A percentile compares a stretch with the other conserved stretches of the same genome.
These are phyloP conservation scores for Inonotus hispidus DNA, from an alignment of 1,284 basidiomycete genomes.

Conservation along the genomic window DNA sequence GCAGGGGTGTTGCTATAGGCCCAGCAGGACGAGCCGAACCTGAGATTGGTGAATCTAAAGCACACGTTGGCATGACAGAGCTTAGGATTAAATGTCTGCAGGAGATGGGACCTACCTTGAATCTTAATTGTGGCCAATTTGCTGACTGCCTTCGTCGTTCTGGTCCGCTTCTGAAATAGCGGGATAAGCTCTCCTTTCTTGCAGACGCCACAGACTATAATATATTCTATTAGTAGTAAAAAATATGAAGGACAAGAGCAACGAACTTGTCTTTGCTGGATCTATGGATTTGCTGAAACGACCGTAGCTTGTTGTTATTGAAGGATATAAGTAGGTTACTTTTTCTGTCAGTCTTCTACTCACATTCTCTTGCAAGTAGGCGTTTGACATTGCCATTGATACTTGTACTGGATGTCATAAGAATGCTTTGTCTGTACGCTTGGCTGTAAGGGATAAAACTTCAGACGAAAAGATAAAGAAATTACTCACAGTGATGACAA, in stretches of 20 bases:
- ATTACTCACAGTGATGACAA: constrained; percentile 60
- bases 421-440: constrained; percentile 57
- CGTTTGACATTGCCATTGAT: constrained; percentile 64
- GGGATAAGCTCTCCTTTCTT: constrained; percentile 52
- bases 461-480: constrained; percentile 6
- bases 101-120: constrained; percentile 36
- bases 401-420: constrained; percentile 76
- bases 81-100: not conserved
- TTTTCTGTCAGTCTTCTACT: constrained; percentile 21
- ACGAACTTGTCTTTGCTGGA: constrained; percentile 57
- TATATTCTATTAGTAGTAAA: constrained; percentile 24
- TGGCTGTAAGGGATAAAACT: constrained; percentile 1
- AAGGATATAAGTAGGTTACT: not conserved
- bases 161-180: constrained; percentile 41
- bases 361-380: constrained; percentile 58
- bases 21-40: not conserved
- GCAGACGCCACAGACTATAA: constrained; percentile 43
- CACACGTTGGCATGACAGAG: not conserved
- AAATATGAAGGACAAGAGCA: constrained; percentile 11
- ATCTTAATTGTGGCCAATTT: constrained; percentile 40
- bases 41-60: not conserved
- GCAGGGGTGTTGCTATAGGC: not conserved
- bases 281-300: constrained; percentile 74
- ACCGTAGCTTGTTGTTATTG: constrained; percentile 55
- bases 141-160: constrained; percentile 36